A percentile compares a stretch with the other conserved stretches of the same genome.
Evolutionary conservation across 208 protist species (phyloP).

Genomic region (Crithidia expoeki): DNA sequence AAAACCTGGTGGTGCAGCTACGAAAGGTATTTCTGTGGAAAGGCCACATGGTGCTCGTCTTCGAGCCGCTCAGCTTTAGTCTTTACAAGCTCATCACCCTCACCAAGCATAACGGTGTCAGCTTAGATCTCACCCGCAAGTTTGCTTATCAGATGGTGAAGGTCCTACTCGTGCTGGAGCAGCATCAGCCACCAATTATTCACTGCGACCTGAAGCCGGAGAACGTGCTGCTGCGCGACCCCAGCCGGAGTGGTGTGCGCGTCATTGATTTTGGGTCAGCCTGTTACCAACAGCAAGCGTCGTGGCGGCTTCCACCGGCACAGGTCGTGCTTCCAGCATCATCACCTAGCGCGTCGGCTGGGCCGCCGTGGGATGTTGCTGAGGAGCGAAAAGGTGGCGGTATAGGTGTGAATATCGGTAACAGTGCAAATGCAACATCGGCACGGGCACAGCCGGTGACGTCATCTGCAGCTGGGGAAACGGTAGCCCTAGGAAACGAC

Average conservation of each 20-base stretch:
- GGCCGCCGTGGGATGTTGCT: slow-evolving; percentile 22
- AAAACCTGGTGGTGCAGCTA: slow-evolving; percentile 79
- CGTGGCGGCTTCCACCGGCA: slow-evolving; percentile 28
- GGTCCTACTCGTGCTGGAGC: slow-evolving; percentile 91
- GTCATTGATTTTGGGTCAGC: slow-evolving; percentile 98
- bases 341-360: slow-evolving; percentile 24
- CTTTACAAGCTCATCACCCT: slow-evolving; percentile 95
- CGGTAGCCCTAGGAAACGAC: neutral
- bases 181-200: slow-evolving; percentile 93
- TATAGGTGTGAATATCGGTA: too few relatives aligned
- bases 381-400: neutral
- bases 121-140: slow-evolving; percentile 87
- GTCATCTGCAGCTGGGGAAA: neutral
- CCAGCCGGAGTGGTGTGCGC: slow-evolving; percentile 91
- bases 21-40: slow-evolving; percentile 85
- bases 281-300: slow-evolving; percentile 77
- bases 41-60: slow-evolving; percentile 96
- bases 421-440: too few relatives aligned
- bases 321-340: slow-evolving; percentile 27
- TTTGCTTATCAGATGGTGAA: slow-evolving; percentile 96
- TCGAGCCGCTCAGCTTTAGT: slow-evolving; percentile 97
- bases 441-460: neutral
- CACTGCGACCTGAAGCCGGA: slow-evolving; percentile 98
- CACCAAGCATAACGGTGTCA: slow-evolving; percentile 90
- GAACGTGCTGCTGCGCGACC: slow-evolving; percentile 92